These are phyloP conservation scores for Salvia rosmarinus DNA, from an alignment of 257 asterid genomes.

Conservation along the genomic window DNA sequence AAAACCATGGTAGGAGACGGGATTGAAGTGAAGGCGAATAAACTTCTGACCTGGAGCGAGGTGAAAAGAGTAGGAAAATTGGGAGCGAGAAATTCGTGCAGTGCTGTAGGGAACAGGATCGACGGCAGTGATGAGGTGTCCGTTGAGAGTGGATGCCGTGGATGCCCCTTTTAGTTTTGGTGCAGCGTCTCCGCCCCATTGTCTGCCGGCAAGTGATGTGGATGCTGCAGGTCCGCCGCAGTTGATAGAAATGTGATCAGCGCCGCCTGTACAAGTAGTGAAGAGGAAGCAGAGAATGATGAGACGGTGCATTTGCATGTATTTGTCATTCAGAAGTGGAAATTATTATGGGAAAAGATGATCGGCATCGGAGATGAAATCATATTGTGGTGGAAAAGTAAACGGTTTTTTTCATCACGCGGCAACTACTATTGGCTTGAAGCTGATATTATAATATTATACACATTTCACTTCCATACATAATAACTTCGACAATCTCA, in stretches of 20 bases:
- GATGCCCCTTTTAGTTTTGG: slow-evolving; percentile 39
- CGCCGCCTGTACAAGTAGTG: not conserved
- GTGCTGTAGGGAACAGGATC: slow-evolving; percentile 45
- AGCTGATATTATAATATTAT: too few relatives aligned
- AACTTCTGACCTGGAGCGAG: slow-evolving; percentile 52
- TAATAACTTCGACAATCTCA: too few relatives aligned
- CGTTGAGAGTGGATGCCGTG: slow-evolving; percentile 10
- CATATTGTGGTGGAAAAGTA: too few relatives aligned
- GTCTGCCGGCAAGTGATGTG: slow-evolving; percentile 25
- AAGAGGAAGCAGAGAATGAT: slow-evolving; percentile 16
- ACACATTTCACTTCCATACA: too few relatives aligned
- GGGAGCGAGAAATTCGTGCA: slow-evolving; percentile 45
- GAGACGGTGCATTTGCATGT: not conserved
- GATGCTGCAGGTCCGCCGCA: slow-evolving; percentile 45
- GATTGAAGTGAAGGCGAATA: slow-evolving; percentile 55
- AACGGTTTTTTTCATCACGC: too few relatives aligned
- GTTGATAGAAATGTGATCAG: slow-evolving; percentile 38
- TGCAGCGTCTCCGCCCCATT: slow-evolving; percentile 38
- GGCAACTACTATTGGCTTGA: too few relatives aligned
- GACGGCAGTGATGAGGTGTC: not conserved
- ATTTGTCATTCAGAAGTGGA: not conserved
- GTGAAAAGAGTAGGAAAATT: slow-evolving; percentile 46
- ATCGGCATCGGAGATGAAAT: not conserved
- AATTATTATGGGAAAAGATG: not conserved
- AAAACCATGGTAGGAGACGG: slow-evolving; percentile 35